Percentiles rank a stretch among this genome's conserved stretches.
Evolutionary conservation across 371 early-diverging fungal genomes (phyloP).

Genomic region (Mortierella sp.): DNA sequence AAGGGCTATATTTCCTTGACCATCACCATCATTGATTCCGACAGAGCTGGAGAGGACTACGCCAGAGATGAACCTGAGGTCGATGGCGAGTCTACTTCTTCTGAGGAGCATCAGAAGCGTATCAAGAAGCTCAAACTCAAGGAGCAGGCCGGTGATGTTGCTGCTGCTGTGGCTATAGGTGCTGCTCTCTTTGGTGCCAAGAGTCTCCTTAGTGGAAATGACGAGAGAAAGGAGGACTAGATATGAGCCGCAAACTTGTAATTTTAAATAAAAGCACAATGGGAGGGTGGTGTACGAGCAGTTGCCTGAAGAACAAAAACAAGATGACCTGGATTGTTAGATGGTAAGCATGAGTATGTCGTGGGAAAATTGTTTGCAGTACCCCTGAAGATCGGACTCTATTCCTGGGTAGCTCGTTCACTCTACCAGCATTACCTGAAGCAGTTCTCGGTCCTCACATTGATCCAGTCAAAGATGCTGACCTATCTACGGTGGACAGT

Average conservation of each 20-base stretch:
- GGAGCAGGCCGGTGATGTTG: constrained; percentile 57
- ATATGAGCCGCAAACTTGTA: too few species aligned
- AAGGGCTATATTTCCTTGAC: constrained; percentile 61
- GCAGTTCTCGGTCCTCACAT: constrained; percentile 29
- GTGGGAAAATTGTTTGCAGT: too few species aligned
- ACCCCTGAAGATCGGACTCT: too few species aligned
- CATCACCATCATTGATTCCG: constrained; percentile 11
- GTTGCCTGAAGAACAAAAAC: too few species aligned
- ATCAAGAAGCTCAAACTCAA: constrained; percentile 56
- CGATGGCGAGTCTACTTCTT: too few species aligned
- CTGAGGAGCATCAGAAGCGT: constrained; percentile 56
- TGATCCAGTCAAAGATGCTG: constrained; percentile 39
- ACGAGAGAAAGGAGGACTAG: neutral
- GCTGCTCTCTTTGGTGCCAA: constrained; percentile 10
- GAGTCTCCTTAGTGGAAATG: neutral
- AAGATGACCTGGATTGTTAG: neutral
- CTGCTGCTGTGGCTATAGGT: constrained; percentile 54
- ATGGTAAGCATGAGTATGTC: too few species aligned
- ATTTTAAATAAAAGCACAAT: too few species aligned
- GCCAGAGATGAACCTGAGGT: too few species aligned
- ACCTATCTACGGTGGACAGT: neutral
- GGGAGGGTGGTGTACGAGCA: too few species aligned
- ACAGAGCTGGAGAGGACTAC: constrained; percentile 48
- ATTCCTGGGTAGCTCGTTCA: neutral
- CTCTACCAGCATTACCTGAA: constrained; percentile 23